Percentiles rank a stretch among this genome's conserved stretches.
These are phyloP conservation scores for Apiosordaria backusii DNA, from an alignment of 495 filamentous ascomycete species.

Conservation along the genomic window DNA sequence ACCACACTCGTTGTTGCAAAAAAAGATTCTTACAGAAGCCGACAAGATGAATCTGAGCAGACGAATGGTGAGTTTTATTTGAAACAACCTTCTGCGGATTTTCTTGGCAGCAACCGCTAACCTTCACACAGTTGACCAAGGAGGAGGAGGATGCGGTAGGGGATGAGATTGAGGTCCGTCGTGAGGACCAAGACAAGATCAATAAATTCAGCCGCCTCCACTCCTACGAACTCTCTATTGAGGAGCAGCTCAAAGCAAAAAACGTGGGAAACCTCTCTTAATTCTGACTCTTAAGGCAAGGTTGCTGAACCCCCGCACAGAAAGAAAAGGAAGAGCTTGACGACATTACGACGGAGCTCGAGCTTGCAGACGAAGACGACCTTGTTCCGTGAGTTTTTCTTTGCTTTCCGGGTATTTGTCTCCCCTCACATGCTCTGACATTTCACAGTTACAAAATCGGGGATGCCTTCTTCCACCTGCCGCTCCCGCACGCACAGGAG, in stretches of 20 bases:
- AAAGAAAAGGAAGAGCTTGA: constrained; percentile 98
- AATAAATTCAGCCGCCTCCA: constrained; percentile 95
- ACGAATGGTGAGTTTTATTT: constrained; percentile 36
- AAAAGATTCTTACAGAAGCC: not conserved
- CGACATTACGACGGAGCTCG: constrained; percentile 84
- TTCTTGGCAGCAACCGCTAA: constrained; percentile 13
- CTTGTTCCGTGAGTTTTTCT: constrained; percentile 66
- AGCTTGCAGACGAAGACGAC: constrained; percentile 94
- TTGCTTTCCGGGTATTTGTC: not conserved
- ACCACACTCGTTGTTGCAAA: not conserved
- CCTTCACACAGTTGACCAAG: constrained; percentile 68
- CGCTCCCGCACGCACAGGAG: constrained; percentile 77
- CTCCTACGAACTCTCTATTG: constrained; percentile 70
- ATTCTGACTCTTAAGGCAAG: not conserved
- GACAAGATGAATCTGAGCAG: constrained; percentile 35
- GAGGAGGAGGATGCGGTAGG: constrained; percentile 78
- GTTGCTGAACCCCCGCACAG: constrained; percentile 46
- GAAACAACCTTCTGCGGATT: not conserved
- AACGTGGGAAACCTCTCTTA: constrained; percentile 52
- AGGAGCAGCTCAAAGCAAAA: constrained; percentile 79
- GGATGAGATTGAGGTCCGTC: constrained; percentile 85
- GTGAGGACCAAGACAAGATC: constrained; percentile 97
- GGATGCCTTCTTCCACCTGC: constrained; percentile 87
- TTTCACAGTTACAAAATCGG: constrained; percentile 84
- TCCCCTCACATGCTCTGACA: not conserved